Base-by-base conservation (phyloP, 805 yeast species). In the Alloascoidea africana region DNA sequence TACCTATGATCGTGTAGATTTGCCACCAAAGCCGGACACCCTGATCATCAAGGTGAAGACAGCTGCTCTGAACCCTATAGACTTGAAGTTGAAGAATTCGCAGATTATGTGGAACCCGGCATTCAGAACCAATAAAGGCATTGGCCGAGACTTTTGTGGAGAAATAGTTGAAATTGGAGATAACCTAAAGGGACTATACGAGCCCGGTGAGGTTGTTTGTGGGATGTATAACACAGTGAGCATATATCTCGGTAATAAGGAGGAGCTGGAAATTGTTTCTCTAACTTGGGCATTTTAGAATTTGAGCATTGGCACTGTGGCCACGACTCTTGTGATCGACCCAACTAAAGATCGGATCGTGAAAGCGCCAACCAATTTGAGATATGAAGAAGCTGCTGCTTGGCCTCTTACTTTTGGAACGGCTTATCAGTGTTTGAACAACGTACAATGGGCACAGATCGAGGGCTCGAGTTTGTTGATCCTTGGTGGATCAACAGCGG, bases 121-220 rank as follows among this genome's bases (percentile, higher is more conserved):
- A 14, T 66, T 63, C 39, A 53, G 70, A 30, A 68, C 72, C 32
- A 70, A 66, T 40, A 66, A 73, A 44, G 86, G 87, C 4, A 52
- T 77, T 18, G 91, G 91, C 1, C 68, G 79, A 46, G 87, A 78
- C 44, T 81, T 69, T 52, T 59, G 73, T 16, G 93, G 93, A 16
- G 56, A 57, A 3, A 58, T 81, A 18, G 60, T 62, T 3, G 65
- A 66, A 18, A 71, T 75, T 15, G 89, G 89, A 5, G 49, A 53
- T 8, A 57, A 59, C n/a, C 47, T 60, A 23, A 49, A 47, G 15
- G 43, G 46, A 6, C 44, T 48, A 18, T 76, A 51, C 47, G 54
- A 53, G 5, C 68, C 59, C 16, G 89, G 87, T 30, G 81, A 74
- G 45, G 64, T 63, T 32, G 85, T 81, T 0, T 68, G 74, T 50